phyloP scores from a whole-genome alignment of 805 yeast species.

The Candida berthetii region DNA sequence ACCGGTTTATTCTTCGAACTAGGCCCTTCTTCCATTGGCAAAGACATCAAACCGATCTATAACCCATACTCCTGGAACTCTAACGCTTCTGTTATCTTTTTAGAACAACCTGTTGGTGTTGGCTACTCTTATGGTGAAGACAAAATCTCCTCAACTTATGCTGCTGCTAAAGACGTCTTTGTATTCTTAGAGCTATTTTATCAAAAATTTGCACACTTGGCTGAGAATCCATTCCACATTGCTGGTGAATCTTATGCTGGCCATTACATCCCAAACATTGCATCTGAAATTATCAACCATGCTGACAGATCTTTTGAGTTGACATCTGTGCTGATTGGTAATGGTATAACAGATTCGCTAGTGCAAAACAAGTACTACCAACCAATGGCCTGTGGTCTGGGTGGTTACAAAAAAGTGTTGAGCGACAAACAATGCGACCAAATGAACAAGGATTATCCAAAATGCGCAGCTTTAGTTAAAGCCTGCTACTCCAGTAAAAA shows the following conservation, averaged over 20 bases:
- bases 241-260: slow-evolving; percentile 87
- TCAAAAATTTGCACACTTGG: slow-evolving; percentile 72
- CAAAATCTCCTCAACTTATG: slow-evolving; percentile 61
- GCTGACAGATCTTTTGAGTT: slow-evolving; percentile 55
- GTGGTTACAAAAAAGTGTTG: slow-evolving; percentile 76
- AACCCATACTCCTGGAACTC: slow-evolving; percentile 90
- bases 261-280: slow-evolving; percentile 71
- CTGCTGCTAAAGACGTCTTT: slow-evolving; percentile 85
- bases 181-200: slow-evolving; percentile 81
- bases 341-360: slow-evolving; percentile 85
- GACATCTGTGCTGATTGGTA: slow-evolving; percentile 82
- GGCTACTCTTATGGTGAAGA: slow-evolving; percentile 78
- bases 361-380: slow-evolving; percentile 73
- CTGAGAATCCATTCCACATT: slow-evolving; percentile 57
- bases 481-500: slow-evolving; percentile 59
- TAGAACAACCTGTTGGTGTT: slow-evolving; percentile 92
- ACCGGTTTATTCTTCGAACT: slow-evolving; percentile 88
- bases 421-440: slow-evolving; percentile 61
- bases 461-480: slow-evolving; percentile 57
- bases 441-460: slow-evolving; percentile 56
- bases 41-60: slow-evolving; percentile 57
- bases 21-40: slow-evolving; percentile 77
- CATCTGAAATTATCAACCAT: slow-evolving; percentile 40
- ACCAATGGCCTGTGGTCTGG: slow-evolving; percentile 93
- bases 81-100: slow-evolving; percentile 83